Evolutionary conservation across 345 rosid genomes (phyloP).

Genomic region (Combretum micranthum): DNA sequence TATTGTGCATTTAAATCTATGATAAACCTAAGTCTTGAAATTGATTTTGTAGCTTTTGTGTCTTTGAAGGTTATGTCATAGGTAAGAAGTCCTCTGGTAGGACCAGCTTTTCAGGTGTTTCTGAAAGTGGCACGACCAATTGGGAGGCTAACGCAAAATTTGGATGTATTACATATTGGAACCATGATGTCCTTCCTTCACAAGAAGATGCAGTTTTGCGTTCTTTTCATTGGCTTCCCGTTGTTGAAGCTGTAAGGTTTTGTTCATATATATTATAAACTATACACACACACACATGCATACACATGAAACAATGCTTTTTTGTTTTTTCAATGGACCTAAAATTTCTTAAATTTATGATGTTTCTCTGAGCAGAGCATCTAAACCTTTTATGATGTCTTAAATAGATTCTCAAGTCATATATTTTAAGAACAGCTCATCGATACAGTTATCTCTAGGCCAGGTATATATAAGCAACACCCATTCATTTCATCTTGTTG

Average conservation of each 20-base stretch:
- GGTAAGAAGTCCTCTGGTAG: slow-evolving; percentile 50
- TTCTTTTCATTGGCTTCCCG: slow-evolving; percentile 61
- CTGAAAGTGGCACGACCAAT: slow-evolving; percentile 27
- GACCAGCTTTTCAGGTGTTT: slow-evolving; percentile 32
- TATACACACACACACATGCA: neutral
- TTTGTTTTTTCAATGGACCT: neutral
- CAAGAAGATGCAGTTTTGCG: slow-evolving; percentile 67
- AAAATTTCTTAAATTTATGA: neutral
- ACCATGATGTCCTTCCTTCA: slow-evolving; percentile 73
- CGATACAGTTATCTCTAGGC: no score
- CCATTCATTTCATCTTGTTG: no score
- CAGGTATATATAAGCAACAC: no score
- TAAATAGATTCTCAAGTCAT: no score
- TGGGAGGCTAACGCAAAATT: slow-evolving; percentile 81
- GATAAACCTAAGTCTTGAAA: no score
- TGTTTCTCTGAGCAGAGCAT: no score
- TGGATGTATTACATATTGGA: slow-evolving; percentile 76
- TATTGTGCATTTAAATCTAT: no score
- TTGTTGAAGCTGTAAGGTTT: slow-evolving; percentile 69
- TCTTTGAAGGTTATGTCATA: slow-evolving; percentile 56
- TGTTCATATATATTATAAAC: neutral
- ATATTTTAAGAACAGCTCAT: no score
- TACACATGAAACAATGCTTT: neutral
- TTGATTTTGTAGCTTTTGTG: no score
- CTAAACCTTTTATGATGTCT: no score